phyloP scores from a whole-genome alignment of 179 eudicot species.

The Vitellaria paradoxa region DNA sequence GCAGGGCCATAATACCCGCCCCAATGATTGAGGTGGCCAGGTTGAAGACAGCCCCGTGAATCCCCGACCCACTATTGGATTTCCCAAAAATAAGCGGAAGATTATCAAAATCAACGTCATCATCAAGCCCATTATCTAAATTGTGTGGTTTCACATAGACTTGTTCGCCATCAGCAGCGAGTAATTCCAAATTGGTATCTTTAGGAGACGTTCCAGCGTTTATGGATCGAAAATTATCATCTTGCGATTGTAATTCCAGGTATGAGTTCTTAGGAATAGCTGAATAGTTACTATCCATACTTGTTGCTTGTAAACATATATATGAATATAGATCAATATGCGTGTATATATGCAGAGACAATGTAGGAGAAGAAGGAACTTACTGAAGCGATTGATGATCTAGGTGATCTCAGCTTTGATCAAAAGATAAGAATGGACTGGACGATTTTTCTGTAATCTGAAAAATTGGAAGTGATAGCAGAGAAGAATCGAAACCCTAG shows the following conservation, averaged over 20 bases:
- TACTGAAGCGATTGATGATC: constrained; percentile 8
- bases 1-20: constrained; percentile 95
- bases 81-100: constrained; percentile 60
- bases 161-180: constrained; percentile 20
- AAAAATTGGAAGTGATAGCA: too few species aligned
- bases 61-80: constrained; percentile 52
- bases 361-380: not conserved
- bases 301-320: not conserved
- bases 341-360: not conserved
- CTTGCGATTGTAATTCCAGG: constrained; percentile 36
- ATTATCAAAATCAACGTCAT: constrained; percentile 51
- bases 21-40: constrained; percentile 85
- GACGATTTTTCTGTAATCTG: not conserved
- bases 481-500: constrained; percentile 14
- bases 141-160: constrained; percentile 26
- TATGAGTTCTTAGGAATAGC: constrained; percentile 31
- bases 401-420: not conserved
- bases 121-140: constrained; percentile 26
- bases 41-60: constrained; percentile 80
- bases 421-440: not conserved
- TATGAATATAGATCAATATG: too few species aligned
- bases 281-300: constrained; percentile 51
- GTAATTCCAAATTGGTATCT: constrained; percentile 18
- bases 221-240: constrained; percentile 15
- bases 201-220: constrained; percentile 23